These are phyloP conservation scores for Lagenaria siceraria DNA, from an alignment of 306 rosid genomes.

Conservation along the genomic window DNA sequence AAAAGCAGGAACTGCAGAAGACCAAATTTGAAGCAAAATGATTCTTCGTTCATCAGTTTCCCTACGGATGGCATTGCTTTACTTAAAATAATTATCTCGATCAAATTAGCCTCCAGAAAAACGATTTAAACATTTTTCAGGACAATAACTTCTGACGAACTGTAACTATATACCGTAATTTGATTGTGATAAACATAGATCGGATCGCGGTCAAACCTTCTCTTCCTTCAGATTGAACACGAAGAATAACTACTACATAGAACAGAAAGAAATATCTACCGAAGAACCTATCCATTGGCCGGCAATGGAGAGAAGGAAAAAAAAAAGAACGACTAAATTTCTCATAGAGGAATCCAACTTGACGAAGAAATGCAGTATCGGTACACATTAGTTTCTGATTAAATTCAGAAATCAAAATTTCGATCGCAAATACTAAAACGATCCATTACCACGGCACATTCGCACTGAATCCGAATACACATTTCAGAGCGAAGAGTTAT, in stretches of 20 bases:
- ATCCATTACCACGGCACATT: background rate
- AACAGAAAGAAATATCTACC: background rate
- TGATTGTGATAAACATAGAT: background rate
- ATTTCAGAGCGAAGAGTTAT: background rate
- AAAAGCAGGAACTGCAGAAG: background rate
- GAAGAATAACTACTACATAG: background rate
- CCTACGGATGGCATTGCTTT: background rate
- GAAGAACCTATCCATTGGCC: background rate
- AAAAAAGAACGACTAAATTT: background rate
- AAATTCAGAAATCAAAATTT: background rate
- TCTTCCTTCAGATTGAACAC: background rate
- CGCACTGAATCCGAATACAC: background rate
- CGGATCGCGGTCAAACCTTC: background rate
- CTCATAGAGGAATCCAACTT: background rate
- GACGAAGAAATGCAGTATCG: background rate
- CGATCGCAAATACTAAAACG: background rate
- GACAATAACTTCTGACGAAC: background rate
- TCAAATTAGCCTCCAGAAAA: background rate
- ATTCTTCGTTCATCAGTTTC: constrained; percentile 8
- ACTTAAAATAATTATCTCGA: background rate
- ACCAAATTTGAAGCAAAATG: constrained; percentile 16
- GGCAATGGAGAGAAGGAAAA: background rate
- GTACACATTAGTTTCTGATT: background rate
- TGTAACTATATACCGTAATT: background rate
- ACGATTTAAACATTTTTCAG: background rate